A percentile compares a stretch with the other conserved stretches of the same genome.
Conservation (phyloP, 768 basidiomycete species). For the Leucocoprinus leucothites region DNA sequence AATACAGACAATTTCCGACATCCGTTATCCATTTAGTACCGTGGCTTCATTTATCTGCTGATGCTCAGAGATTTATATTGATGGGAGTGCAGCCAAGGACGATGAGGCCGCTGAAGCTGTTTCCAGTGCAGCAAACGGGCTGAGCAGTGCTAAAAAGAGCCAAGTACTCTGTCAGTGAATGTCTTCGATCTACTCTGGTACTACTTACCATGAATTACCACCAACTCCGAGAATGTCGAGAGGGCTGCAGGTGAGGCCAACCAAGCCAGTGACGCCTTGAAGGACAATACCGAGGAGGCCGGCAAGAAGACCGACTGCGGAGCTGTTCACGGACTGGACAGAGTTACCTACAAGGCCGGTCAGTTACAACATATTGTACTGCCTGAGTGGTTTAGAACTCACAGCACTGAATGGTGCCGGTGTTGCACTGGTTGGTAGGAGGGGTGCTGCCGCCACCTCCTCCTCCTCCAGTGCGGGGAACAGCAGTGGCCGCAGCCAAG, state of each 20-base stretch:
- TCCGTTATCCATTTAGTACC: too few relatives aligned
- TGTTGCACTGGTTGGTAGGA: too few relatives aligned
- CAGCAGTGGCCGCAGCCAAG: too few relatives aligned
- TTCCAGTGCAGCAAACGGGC: slow-evolving; percentile 27
- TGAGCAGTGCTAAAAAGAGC: slow-evolving; percentile 17
- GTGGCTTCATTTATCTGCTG: too few relatives aligned
- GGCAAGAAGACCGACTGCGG: slow-evolving; percentile 13
- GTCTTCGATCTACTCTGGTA: neutral
- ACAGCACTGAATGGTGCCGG: too few relatives aligned
- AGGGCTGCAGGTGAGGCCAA: slow-evolving; percentile 12
- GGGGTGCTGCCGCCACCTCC: too few relatives aligned
- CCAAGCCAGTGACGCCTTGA: neutral
- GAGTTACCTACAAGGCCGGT: slow-evolving; percentile 14
- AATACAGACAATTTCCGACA: neutral
- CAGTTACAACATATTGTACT: too few relatives aligned
- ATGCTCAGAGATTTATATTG: slow-evolving; percentile 16
- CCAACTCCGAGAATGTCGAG: slow-evolving; percentile 2
- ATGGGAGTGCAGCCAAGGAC: slow-evolving; percentile 26
- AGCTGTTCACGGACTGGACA: slow-evolving; percentile 4
- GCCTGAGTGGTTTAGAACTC: too few relatives aligned
- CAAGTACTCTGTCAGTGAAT: neutral
- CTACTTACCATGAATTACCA: slow-evolving; percentile 24
- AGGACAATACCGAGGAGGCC: neutral
- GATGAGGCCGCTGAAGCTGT: slow-evolving; percentile 26
- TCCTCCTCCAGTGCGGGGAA: too few relatives aligned